Evolutionary conservation across 345 rosid species (phyloP).

Genomic region (Pugionium dolabratum): DNA sequence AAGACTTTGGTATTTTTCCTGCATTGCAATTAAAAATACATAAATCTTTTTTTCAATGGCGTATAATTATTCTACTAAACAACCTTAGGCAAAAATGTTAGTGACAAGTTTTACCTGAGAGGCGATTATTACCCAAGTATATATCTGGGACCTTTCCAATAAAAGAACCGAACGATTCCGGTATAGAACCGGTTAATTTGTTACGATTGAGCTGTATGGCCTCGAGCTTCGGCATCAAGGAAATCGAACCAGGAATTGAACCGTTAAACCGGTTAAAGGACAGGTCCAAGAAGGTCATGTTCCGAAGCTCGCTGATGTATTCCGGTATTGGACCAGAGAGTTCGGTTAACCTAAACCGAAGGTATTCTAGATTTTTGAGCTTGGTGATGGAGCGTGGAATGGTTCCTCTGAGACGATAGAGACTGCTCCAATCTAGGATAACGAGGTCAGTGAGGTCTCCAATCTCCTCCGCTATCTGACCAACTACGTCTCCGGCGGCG

Average conservation of each 20-base stretch:
- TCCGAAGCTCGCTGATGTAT: conserved; percentile 49
- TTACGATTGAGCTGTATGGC: conserved; percentile 27
- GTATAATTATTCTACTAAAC: not conserved
- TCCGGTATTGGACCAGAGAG: conserved; percentile 56
- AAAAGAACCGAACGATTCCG: conserved; percentile 56
- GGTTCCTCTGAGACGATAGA: conserved; percentile 40
- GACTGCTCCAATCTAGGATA: conserved; percentile 28
- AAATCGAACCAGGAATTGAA: conserved; percentile 42
- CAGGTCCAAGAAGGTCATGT: conserved; percentile 51
- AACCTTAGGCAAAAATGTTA: not conserved
- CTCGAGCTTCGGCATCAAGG: conserved; percentile 21
- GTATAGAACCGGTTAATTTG: conserved; percentile 50
- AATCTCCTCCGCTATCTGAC: conserved; percentile 27
- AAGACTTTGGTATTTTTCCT: conserved; percentile 32
- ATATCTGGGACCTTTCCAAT: conserved; percentile 39
- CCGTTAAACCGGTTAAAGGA: conserved; percentile 62
- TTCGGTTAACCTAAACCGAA: conserved; percentile 35
- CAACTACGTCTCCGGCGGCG: conserved; percentile 52
- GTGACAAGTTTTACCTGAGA: conserved; percentile 45
- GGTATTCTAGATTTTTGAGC: conserved; percentile 48
- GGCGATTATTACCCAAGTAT: conserved; percentile 60
- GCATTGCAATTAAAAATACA: not conserved
- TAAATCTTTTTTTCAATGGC: too few species aligned
- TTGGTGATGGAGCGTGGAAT: conserved; percentile 60
- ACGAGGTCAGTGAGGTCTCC: conserved; percentile 31